Base-by-base conservation (phyloP, 305 asterid genomes). In the Rubia tinctorum region DNA sequence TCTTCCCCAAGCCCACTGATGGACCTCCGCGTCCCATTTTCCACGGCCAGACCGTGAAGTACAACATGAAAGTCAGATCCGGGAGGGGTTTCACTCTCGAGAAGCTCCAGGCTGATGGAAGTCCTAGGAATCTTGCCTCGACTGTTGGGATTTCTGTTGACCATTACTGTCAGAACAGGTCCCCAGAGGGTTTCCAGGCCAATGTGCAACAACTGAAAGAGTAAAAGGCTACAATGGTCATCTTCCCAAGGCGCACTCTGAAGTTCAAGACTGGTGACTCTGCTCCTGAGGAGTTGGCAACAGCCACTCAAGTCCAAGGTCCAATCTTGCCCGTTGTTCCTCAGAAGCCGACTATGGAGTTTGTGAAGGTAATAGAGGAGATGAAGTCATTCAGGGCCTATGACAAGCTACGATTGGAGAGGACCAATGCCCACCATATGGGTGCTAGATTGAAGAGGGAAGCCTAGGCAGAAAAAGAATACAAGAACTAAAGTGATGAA, bases 381-480 rank as follows among this genome's bases (percentile, higher is more conserved):
- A 78, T 92, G 96, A 87, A 92, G 77, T 82, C 93, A 66, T 88
- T 92, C 83, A 89, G 73, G 83, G 95, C 97, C 18, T 92, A 87
- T 20, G 84, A 86, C 88, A 92, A 90, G 91, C 89, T 92, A 62
- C 96, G 98, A 10, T 14, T 90, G 68, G 98, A 91, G 84, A 58
- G 91, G 67, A 86, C 76, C 0, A 92, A 92, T 23, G 86, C 72
- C 11, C 96, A 96, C 66, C 91, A 90, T 30, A 83, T 87, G 7
- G 96, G 96, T 60, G 84, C 79, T 42, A 87, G 96, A 76, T 89
- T 88, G 71, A 90, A 90, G 95, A 90, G 84, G 81, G 98, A 96
- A 1, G 96, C 96, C 0, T 96, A 92, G 81, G 98, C 98, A 1
- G 96, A 92, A 73, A 92, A 92, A 82, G 97, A 92, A 77, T 97